phyloP scores from a whole-genome alignment of 2,329 filamentous ascomycete genomes.

The Fusarium euwallaceae region DNA sequence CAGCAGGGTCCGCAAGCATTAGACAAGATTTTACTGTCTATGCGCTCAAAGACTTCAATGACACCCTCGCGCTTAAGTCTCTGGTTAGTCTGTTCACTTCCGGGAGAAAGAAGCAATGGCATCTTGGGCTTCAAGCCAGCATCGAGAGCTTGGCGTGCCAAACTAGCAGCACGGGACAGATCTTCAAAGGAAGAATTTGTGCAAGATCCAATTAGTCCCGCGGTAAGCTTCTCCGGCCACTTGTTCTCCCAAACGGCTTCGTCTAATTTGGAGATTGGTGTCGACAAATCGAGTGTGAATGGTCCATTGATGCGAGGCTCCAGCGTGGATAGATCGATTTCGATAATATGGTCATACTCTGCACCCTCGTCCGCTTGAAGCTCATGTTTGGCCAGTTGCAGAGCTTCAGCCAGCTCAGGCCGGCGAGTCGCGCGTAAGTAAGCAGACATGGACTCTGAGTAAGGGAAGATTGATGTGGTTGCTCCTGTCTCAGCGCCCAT shows the following conservation, averaged over 20 bases:
- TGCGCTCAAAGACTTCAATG: slow-evolving; percentile 94
- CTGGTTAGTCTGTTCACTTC: slow-evolving; percentile 95
- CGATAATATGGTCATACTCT: slow-evolving; percentile 95
- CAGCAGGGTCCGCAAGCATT: slow-evolving; percentile 96
- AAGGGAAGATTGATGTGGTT: slow-evolving; percentile 97
- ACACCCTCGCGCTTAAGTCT: slow-evolving; percentile 93
- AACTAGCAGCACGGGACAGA: slow-evolving; percentile 94
- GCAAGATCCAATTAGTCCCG: slow-evolving; percentile 97
- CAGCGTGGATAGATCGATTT: slow-evolving; percentile 93
- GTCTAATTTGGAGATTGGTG: slow-evolving; percentile 97
- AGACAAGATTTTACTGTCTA: slow-evolving; percentile 92
- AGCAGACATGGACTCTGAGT: slow-evolving; percentile 83
- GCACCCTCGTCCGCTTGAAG: slow-evolving; percentile 82
- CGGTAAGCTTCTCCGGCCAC: slow-evolving; percentile 97
- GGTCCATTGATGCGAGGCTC: slow-evolving; percentile 99
- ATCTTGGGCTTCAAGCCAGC: slow-evolving; percentile 93
- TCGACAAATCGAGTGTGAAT: slow-evolving; percentile 97
- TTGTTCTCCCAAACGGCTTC: slow-evolving; percentile 92
- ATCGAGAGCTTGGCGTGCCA: slow-evolving; percentile 81
- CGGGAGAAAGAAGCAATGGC: slow-evolving; percentile 94
- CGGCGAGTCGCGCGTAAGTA: slow-evolving; percentile 89
- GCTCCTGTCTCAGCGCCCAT: slow-evolving; percentile 92
- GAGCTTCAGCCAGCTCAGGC: slow-evolving; percentile 6
- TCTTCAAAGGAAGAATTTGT: slow-evolving; percentile 91
- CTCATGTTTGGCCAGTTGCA: slow-evolving; percentile 71